Conservation (phyloP, 352 stramenopile species). For the Phytophthora pseudosyringae region DNA sequence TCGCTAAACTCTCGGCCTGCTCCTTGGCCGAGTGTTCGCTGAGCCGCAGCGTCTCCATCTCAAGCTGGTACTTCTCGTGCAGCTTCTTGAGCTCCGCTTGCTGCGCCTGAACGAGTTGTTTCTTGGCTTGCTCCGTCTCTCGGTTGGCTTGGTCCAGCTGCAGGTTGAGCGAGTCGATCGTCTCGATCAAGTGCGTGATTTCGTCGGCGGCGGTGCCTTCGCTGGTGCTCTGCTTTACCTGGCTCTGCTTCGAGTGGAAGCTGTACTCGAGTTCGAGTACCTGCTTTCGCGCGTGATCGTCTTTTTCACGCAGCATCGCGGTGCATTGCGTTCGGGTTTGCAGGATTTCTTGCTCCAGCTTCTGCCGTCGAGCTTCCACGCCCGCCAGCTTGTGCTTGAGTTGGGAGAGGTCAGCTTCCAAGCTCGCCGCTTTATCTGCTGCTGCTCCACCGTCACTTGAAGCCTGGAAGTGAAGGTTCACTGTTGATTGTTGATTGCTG, state of each 20-base stretch:
- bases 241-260: conserved; percentile 49
- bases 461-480: background rate
- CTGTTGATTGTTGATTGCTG: conserved; percentile 25
- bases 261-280: conserved; percentile 56
- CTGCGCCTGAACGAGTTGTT: conserved; percentile 46
- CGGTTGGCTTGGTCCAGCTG: conserved; percentile 61
- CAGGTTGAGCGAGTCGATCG: conserved; percentile 65
- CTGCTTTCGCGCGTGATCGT: conserved; percentile 61
- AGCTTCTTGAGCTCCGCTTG: conserved; percentile 66
- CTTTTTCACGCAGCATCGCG: conserved; percentile 55
- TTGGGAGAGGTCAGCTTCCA: conserved; percentile 44
- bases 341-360: conserved; percentile 55
- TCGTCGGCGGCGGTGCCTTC: conserved; percentile 41
- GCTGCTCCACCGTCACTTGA: background rate
- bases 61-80: conserved; percentile 67
- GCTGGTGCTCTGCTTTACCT: conserved; percentile 14
- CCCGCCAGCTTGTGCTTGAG: conserved; percentile 28
- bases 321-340: conserved; percentile 49
- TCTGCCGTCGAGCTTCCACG: conserved; percentile 38
- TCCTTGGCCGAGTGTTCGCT: conserved; percentile 70
- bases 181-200: conserved; percentile 69
- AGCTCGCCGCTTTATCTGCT: conserved; percentile 11
- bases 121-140: conserved; percentile 46
- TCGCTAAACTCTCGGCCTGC: conserved; percentile 48
- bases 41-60: conserved; percentile 71